Base-by-base conservation (phyloP, 208 protist species). In the Wallacemonas sp. region DNA sequence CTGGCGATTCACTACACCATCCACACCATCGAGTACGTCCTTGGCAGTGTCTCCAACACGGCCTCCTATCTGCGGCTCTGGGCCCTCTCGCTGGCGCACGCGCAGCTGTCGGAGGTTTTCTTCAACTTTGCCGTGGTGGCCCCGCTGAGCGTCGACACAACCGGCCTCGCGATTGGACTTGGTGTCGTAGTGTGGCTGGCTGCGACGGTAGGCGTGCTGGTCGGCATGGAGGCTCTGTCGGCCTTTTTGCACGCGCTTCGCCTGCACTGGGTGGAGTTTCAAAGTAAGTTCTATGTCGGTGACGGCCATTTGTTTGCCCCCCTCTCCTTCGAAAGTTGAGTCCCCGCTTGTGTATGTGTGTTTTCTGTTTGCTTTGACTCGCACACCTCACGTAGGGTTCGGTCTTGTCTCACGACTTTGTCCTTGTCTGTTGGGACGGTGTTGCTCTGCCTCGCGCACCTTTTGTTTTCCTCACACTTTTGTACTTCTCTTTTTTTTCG, bases 41-140 rank as follows among this genome's bases (percentile, higher is more conserved):
- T 99, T 7, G 95, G 98, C 55, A 91, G 84, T 57, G 97, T 99
- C 39, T 99, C 99, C 14, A 99, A 99, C 83, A 99, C 99, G 14
- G 99, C 99, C 5, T 99, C 98, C n/a, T 99, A 99, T 81, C 88
- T 99, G 29, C 96, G 99, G 69, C 89, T 99, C 12, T 99, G 99
- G 99, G 99, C 99, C 10, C 83, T 99, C n/a, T 99, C 98, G 3
- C 89, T 99, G 0, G 99, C 99, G 25, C 99, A 99, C 79, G 97
- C 98, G 42, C 91, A 98, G 81, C 87, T 98, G 4, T 93, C 88
- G 18, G 93, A 98, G 62, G 97, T 98, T 18, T 96, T 97, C 61
- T 93, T 88, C 61, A 88, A 72, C 61, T 92, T 95, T 78, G 76
- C 84, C 7, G 61, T 93, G 3, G 71, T 82, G 49, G 80, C 79